Percentiles rank a stretch among this genome's conserved stretches.
Conservation (phyloP, 768 basidiomycete genomes). For the Amanita jacksonii region DNA sequence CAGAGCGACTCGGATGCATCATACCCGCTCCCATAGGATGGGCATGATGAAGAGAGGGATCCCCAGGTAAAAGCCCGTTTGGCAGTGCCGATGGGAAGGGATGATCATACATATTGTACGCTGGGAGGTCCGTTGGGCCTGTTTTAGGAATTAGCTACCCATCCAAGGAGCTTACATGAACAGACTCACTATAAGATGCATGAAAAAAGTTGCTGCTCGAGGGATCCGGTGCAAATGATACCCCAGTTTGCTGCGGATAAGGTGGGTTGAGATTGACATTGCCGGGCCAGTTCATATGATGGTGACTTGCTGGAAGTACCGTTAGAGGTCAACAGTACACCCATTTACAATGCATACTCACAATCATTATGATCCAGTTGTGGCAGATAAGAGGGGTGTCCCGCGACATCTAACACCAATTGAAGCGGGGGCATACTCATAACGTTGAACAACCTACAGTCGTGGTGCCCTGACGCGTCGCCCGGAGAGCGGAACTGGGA, state of each 20-base stretch:
- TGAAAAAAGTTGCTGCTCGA: background rate
- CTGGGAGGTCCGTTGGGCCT: background rate
- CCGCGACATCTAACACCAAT: background rate
- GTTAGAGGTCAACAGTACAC: background rate
- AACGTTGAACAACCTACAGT: background rate
- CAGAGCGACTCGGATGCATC: slow-evolving; percentile 10
- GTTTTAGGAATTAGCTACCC: background rate
- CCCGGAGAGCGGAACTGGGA: background rate
- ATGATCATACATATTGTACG: slow-evolving; percentile 7
- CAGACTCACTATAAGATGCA: background rate
- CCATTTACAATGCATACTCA: background rate
- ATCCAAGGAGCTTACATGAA: background rate
- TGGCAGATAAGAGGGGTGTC: background rate
- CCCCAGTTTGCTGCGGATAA: background rate
- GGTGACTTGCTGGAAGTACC: background rate
- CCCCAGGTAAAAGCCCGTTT: slow-evolving; percentile 5
- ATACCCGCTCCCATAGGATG: slow-evolving; percentile 3
- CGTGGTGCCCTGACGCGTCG: background rate
- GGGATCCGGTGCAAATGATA: background rate
- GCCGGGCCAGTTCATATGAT: background rate
- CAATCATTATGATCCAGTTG: background rate
- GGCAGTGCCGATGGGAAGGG: slow-evolving; percentile 4
- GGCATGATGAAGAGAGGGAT: background rate
- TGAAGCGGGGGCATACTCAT: background rate
- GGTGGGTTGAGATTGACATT: background rate